Evolutionary conservation across 805 yeast species (phyloP), one percentile per base, ranked within the genome.

Genomic region (Suhomyces pyralidae): DNA sequence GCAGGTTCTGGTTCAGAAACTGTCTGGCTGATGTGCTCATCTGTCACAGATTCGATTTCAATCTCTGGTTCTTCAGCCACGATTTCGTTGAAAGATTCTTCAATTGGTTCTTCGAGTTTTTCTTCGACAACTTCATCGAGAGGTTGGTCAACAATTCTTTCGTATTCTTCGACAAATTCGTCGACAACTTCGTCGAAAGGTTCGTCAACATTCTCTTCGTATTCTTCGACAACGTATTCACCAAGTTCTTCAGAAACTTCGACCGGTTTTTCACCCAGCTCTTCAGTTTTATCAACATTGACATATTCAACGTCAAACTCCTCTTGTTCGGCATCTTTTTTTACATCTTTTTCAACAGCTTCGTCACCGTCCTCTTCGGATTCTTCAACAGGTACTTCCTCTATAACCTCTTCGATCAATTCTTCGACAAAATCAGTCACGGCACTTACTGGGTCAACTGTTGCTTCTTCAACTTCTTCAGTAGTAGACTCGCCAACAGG

Each of bases 391-490:
- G 10, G 20, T 38, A 9, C 20, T 14, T 53, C 56, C 34, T 55
- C 55, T 7, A 17, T 51, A 28, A 30, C 49, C 12, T 45, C 51
- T 47, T 51, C 52, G 32, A 40, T 40, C 22, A 17, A 43, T 17
- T 46, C 51, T 36, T 45, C 54, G 10, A 14, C 51, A 10, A 6
- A 22, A 30, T 25, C 45, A 14, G 4, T 22, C 22, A 17, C 43
- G 12, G n/a, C 46, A 24, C 28, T 26, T 9, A 26, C 28, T 26
- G 28, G 12, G 28, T 26, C 28, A 26, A 10, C 28, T 26, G 28
- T 45, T n/a, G 15, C 46, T 15, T 50, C 46, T 22, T 50, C 46
- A 7, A n/a, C 54, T 30, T 51, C 56, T 9, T 28, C 14, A 12
- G 32, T n/a, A 26, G 12, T 2, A 9, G 12, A 9, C 12, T 26